A percentile compares a stretch with the other conserved stretches of the same genome.
Conservation (phyloP, 331 rosid species). For the Spiraea crenata region DNA sequence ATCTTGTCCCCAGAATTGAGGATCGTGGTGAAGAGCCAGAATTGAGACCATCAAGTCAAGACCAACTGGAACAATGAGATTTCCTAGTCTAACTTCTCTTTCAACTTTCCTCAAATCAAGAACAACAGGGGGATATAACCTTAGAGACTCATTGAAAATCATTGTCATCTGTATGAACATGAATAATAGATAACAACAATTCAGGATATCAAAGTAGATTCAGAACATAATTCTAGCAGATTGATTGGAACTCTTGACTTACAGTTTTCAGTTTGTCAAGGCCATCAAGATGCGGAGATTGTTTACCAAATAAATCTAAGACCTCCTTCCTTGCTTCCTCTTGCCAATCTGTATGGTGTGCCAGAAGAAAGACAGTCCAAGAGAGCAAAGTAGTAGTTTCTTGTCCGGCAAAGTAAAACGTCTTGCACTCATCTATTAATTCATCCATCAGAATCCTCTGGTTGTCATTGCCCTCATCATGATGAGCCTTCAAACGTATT, state of each 20-base stretch:
- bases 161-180: slow-evolving; percentile 11
- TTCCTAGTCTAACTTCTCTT: slow-evolving; percentile 9
- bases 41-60: not conserved
- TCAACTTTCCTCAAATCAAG: not conserved
- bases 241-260: not conserved
- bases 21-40: slow-evolving; percentile 17
- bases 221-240: not conserved
- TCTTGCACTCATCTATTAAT: slow-evolving; percentile 20
- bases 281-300: slow-evolving; percentile 14
- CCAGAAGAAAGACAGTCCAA: slow-evolving; percentile 20
- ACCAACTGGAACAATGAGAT: slow-evolving; percentile 7
- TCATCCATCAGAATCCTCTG: slow-evolving; percentile 15
- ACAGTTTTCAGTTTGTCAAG: slow-evolving; percentile 14
- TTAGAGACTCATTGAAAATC: slow-evolving; percentile 17
- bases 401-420: slow-evolving; percentile 19
- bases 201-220: not conserved
- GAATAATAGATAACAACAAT: too few species aligned
- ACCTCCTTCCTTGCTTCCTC: slow-evolving; percentile 27
- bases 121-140: slow-evolving; percentile 15
- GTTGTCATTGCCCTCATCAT: slow-evolving; percentile 2
- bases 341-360: slow-evolving; percentile 17
- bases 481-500: slow-evolving; percentile 24
- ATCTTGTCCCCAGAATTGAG: slow-evolving; percentile 22
- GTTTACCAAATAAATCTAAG: slow-evolving; percentile 7
- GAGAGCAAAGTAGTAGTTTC: slow-evolving; percentile 7